Evolutionary conservation across 345 rosid genomes (phyloP).

Genomic region (Syzygium aqueum): DNA sequence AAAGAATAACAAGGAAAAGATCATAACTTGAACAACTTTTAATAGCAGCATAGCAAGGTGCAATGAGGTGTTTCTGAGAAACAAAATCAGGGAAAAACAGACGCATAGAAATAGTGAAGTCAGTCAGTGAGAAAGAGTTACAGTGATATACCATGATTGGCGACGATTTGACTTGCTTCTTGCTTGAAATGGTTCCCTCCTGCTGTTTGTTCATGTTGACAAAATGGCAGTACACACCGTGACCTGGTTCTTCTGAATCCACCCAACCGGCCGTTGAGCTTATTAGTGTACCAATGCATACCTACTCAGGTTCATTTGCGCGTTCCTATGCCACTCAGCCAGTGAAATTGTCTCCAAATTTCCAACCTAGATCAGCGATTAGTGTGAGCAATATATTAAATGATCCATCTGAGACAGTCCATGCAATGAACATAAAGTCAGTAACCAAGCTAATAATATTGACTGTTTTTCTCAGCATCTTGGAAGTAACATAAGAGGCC

Average conservation of each 20-base stretch:
- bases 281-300: not conserved
- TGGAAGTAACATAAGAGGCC: not conserved
- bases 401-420: not conserved
- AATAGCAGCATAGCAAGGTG: not conserved
- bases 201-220: conserved; percentile 28
- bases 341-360: not conserved
- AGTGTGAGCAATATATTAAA: not conserved
- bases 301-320: not conserved
- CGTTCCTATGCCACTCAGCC: not conserved
- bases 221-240: not conserved
- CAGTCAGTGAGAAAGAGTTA: not conserved
- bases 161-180: conserved; percentile 20
- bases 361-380: not conserved
- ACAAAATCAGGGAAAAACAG: not conserved
- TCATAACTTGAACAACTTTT: not conserved
- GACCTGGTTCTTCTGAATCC: not conserved
- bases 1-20: conserved; percentile 1
- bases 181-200: conserved; percentile 21
- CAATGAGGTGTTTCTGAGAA: not conserved
- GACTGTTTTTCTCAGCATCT: not conserved
- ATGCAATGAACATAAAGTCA: not conserved
- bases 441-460: not conserved
- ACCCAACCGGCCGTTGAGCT: not conserved
- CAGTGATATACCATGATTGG: conserved; percentile 23
- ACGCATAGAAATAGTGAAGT: not conserved